Percentiles rank a stretch among this genome's conserved stretches.
phyloP scores from a whole-genome alignment of 257 asterid species.

The Primulina huaijiensis region DNA sequence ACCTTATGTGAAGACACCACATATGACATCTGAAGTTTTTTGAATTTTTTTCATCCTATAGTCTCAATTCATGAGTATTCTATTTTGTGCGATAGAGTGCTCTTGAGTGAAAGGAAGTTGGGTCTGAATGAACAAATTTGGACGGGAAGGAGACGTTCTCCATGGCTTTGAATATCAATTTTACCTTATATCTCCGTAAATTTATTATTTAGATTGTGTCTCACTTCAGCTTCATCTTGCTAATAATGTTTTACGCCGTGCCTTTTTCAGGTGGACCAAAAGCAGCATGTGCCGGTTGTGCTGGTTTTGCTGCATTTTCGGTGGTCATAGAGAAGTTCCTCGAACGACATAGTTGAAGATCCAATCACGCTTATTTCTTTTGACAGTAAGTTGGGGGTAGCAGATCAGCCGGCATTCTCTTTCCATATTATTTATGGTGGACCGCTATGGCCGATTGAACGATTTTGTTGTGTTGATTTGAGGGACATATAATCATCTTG shows the following conservation, averaged over 20 bases:
- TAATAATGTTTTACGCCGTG: background rate
- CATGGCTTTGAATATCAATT: background rate
- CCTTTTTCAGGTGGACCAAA: conserved; percentile 43
- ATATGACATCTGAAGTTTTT: too few relatives aligned
- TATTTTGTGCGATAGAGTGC: too few relatives aligned
- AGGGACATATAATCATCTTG: background rate
- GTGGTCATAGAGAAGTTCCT: conserved; percentile 57
- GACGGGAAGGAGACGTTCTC: background rate
- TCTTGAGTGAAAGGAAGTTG: too few relatives aligned
- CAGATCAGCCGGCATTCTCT: background rate
- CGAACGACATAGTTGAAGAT: conserved; percentile 33
- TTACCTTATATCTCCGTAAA: too few relatives aligned
- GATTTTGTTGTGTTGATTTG: background rate
- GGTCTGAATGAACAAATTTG: too few relatives aligned
- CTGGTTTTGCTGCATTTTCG: conserved; percentile 53
- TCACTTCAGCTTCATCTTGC: background rate
- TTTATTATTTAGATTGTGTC: background rate
- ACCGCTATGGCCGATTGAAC: background rate
- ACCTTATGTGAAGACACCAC: too few relatives aligned
- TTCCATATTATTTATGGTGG: background rate
- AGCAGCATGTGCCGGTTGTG: conserved; percentile 54
- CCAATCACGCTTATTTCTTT: background rate
- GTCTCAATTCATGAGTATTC: too few relatives aligned
- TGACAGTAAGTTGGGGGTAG: background rate
- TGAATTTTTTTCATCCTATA: too few relatives aligned